Evolutionary conservation across 495 filamentous ascomycete species (phyloP).

Genomic region (Rhypophila decipiens): DNA sequence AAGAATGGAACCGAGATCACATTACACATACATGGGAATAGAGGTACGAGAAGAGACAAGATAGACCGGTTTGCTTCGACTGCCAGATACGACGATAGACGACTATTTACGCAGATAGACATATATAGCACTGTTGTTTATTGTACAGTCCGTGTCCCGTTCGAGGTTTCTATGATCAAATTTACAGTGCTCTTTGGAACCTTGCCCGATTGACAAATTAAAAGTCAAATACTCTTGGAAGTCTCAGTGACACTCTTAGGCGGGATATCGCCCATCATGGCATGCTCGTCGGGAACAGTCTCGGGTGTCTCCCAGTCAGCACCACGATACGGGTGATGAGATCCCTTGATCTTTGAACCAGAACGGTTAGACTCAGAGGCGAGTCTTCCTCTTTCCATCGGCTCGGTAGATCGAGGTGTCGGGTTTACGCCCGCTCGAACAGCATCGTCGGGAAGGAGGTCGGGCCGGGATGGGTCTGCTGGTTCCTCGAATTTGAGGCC

Average conservation of each 20-base stretch:
- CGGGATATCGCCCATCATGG: conserved; percentile 3
- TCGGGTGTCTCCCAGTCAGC: not conserved
- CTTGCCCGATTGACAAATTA: too few relatives aligned
- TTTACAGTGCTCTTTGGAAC: not conserved
- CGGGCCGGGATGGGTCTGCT: not conserved
- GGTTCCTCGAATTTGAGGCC: not conserved
- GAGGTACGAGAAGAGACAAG: too few relatives aligned
- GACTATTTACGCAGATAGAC: too few relatives aligned
- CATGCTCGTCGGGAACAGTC: not conserved
- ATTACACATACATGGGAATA: too few relatives aligned
- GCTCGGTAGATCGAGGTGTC: not conserved
- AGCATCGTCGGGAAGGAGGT: not conserved
- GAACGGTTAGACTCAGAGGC: not conserved
- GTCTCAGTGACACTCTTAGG: conserved; percentile 4
- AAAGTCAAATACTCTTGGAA: not conserved
- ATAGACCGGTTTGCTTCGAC: too few relatives aligned
- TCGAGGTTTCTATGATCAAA: not conserved
- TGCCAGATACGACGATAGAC: too few relatives aligned
- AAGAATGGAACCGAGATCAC: too few relatives aligned
- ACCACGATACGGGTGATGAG: not conserved
- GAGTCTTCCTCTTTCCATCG: not conserved
- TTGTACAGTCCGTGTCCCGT: too few relatives aligned
- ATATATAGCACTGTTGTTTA: too few relatives aligned
- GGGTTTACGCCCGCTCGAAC: not conserved
- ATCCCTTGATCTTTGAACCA: not conserved